phyloP scores from a whole-genome alignment of 148 eudicot species.

The Rheum nobile region DNA sequence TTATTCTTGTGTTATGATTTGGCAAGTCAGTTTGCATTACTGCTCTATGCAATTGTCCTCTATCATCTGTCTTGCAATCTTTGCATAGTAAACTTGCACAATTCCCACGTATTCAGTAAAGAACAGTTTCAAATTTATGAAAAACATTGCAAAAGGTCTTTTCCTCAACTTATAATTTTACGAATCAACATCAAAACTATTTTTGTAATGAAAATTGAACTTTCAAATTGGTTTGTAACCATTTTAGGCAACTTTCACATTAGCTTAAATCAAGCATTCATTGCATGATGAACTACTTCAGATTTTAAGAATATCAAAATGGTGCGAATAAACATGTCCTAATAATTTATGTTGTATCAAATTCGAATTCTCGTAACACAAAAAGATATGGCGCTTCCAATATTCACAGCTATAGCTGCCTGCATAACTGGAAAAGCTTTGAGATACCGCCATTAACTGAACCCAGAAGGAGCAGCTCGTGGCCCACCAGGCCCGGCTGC shows the following conservation, averaged over 20 bases:
- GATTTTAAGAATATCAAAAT: too few relatives aligned
- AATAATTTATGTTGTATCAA: too few relatives aligned
- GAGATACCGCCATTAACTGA: constrained; percentile 23
- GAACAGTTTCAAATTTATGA: neutral
- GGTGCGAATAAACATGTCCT: too few relatives aligned
- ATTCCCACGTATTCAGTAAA: neutral
- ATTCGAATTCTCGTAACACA: too few relatives aligned
- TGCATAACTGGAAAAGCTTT: neutral
- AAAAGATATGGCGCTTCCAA: neutral
- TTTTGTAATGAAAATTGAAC: too few relatives aligned
- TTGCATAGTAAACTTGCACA: neutral
- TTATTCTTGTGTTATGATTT: neutral
- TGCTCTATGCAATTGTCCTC: too few relatives aligned
- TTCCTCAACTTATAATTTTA: neutral
- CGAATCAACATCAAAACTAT: too few relatives aligned
- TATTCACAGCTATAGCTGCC: constrained; percentile 4
- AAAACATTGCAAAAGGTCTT: neutral
- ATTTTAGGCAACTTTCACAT: too few relatives aligned
- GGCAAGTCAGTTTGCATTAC: neutral
- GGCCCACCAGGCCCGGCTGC: constrained; percentile 37
- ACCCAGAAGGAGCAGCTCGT: constrained; percentile 52
- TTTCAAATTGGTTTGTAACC: too few relatives aligned
- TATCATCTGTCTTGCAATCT: neutral
- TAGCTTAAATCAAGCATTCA: too few relatives aligned
- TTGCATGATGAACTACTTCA: too few relatives aligned